phyloP scores from a whole-genome alignment of 148 eudicot genomes.

The Rhododendron simsii region DNA sequence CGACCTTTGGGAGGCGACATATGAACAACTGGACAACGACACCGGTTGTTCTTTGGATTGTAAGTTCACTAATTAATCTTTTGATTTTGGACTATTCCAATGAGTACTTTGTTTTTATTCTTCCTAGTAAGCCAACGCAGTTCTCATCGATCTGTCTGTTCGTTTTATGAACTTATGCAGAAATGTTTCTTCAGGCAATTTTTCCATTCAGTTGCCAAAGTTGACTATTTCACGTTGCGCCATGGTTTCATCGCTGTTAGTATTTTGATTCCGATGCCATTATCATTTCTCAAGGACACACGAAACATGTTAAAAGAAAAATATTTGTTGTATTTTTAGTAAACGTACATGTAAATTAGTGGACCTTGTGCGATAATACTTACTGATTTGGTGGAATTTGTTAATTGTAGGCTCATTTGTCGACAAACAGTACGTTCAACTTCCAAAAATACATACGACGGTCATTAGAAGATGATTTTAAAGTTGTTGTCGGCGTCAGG shows the following conservation, averaged over 20 bases:
- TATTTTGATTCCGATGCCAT: neutral
- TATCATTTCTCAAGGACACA: neutral
- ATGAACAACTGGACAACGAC: conserved; percentile 16
- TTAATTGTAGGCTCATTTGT: conserved; percentile 31
- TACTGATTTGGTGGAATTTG: neutral
- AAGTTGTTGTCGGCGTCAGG: conserved; percentile 38
- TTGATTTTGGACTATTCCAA: neutral
- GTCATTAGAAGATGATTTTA: conserved; percentile 50
- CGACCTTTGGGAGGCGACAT: conserved; percentile 39
- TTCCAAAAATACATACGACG: conserved; percentile 39
- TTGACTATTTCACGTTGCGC: conserved; percentile 41
- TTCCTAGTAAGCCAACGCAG: neutral
- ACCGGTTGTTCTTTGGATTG: conserved; percentile 29
- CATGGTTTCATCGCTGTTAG: conserved; percentile 47
- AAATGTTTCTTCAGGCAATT: conserved; percentile 47
- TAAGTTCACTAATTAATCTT: conserved; percentile 13
- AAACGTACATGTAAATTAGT: neutral
- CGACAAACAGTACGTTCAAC: conserved; percentile 34
- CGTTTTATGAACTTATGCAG: conserved; percentile 8
- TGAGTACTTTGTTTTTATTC: neutral
- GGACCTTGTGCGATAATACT: neutral
- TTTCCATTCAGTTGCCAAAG: conserved; percentile 36
- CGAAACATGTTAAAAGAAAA: neutral
- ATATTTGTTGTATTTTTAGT: neutral
- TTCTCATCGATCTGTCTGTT: neutral